Conservation (phyloP, 176 grass and related monocot genomes). For the Saccharum officinarum region DNA sequence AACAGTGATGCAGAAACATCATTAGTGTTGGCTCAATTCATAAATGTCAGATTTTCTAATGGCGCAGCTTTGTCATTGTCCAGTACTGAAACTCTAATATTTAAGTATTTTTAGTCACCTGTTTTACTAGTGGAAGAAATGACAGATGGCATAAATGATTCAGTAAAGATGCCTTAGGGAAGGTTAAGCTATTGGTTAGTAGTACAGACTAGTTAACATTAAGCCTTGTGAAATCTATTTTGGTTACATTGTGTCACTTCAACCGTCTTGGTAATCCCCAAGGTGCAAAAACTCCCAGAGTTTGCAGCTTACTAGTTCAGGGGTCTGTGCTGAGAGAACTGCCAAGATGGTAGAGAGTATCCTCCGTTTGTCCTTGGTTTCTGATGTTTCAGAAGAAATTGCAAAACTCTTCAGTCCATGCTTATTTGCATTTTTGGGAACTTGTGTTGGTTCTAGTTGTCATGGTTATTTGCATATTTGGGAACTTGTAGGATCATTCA, state of each 20-base stretch:
- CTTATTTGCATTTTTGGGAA: conserved; percentile 72
- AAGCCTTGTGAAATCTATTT: conserved; percentile 48
- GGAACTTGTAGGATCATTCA: conserved; percentile 53
- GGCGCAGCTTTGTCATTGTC: conserved; percentile 18
- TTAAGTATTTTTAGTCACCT: conserved; percentile 63
- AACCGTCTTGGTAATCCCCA: conserved; percentile 45
- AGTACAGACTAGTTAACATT: conserved; percentile 49
- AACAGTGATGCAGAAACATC: conserved; percentile 54
- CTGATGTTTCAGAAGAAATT: conserved; percentile 74
- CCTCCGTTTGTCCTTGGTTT: conserved; percentile 54
- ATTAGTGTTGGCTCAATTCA: conserved; percentile 57
- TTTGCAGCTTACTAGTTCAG: conserved; percentile 46
- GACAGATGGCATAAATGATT: conserved; percentile 54
- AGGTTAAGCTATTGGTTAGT: conserved; percentile 53
- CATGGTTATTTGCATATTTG: too few relatives aligned
- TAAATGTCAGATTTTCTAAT: conserved; percentile 54
- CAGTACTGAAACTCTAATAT: conserved; percentile 8
- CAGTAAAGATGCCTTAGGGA: conserved; percentile 48
- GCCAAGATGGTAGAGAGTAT: conserved; percentile 53
- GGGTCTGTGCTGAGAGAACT: conserved; percentile 55
- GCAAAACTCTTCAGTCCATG: conserved; percentile 47
- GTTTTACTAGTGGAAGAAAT: conserved; percentile 87
- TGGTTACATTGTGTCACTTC: conserved; percentile 67
- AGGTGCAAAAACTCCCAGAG: conserved; percentile 34
- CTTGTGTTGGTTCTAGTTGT: neutral